These are phyloP conservation scores for Thamnidium elegans DNA, from an alignment of 192 early-diverging fungal genomes.

Conservation along the genomic window DNA sequence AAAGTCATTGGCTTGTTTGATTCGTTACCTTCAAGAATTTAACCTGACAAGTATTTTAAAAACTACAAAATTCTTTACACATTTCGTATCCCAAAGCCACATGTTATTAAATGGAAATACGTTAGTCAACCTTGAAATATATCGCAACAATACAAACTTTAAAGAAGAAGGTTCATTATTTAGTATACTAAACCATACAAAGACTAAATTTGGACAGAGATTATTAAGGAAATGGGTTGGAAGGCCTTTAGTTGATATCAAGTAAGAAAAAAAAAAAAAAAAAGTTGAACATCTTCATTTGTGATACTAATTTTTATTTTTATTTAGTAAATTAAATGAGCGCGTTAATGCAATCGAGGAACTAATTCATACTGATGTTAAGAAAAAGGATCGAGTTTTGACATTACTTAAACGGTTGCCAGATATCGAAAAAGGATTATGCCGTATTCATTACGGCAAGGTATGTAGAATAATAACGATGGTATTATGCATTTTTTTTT, in stretches of 20 bases:
- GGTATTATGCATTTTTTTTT: too few relatives aligned
- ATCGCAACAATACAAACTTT: conserved; percentile 48
- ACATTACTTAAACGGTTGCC: conserved; percentile 46
- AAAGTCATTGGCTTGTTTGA: conserved; percentile 47
- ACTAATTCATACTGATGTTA: conserved; percentile 35
- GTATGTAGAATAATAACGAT: conserved; percentile 21
- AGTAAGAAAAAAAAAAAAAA: too few relatives aligned
- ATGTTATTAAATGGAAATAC: conserved; percentile 72
- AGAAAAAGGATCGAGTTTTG: conserved; percentile 35
- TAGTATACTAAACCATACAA: conserved; percentile 64
- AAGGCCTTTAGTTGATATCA: conserved; percentile 56
- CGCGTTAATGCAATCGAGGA: conserved; percentile 64
- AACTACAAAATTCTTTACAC: conserved; percentile 55
- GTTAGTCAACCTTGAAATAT: conserved; percentile 63
- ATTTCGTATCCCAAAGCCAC: conserved; percentile 54
- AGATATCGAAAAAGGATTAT: conserved; percentile 66
- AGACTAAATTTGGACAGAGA: conserved; percentile 61
- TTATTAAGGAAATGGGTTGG: conserved; percentile 69
- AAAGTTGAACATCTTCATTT: too few relatives aligned
- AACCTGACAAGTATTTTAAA: conserved; percentile 53
- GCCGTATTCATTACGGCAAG: conserved; percentile 63
- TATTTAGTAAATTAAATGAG: conserved; percentile 41
- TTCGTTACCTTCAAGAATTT: conserved; percentile 65
- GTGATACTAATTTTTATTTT: neutral
- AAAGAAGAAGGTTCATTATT: conserved; percentile 50